These are phyloP conservation scores for Cinchona pubescens DNA, from an alignment of 257 asterid genomes.

Conservation along the genomic window DNA sequence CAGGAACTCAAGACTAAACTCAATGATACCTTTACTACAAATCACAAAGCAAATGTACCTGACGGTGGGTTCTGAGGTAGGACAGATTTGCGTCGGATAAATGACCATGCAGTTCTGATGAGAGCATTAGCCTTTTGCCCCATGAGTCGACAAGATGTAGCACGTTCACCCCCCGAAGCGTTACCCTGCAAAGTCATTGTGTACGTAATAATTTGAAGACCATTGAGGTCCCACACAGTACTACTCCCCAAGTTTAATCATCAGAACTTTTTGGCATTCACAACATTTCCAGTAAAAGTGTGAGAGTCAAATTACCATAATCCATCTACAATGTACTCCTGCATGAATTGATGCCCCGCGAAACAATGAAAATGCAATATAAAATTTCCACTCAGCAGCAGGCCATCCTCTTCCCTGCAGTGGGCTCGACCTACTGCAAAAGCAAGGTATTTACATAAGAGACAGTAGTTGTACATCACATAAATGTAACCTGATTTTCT, in stretches of 20 bases:
- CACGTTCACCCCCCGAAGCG: slow-evolving; percentile 97
- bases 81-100: slow-evolving; percentile 58
- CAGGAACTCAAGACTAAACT: neutral
- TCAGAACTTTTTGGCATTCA: neutral
- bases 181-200: slow-evolving; percentile 62
- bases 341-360: slow-evolving; percentile 91
- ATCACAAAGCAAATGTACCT: slow-evolving; percentile 36
- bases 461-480: no score
- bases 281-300: slow-evolving; percentile 12
- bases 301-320: slow-evolving; percentile 48
- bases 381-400: slow-evolving; percentile 78
- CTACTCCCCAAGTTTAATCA: neutral
- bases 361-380: slow-evolving; percentile 82
- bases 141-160: slow-evolving; percentile 54
- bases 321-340: slow-evolving; percentile 86
- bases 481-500: no score
- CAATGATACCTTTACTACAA: neutral
- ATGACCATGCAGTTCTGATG: slow-evolving; percentile 62
- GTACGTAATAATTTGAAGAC: neutral
- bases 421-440: slow-evolving; percentile 21
- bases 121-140: slow-evolving; percentile 66
- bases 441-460: slow-evolving; percentile 14
- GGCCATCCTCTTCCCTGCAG: slow-evolving; percentile 94
- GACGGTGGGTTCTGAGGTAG: slow-evolving; percentile 67
- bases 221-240: neutral